These are phyloP conservation scores for Oropetium thomaeum DNA, from an alignment of 176 grass and related monocot species.

Conservation along the genomic window DNA sequence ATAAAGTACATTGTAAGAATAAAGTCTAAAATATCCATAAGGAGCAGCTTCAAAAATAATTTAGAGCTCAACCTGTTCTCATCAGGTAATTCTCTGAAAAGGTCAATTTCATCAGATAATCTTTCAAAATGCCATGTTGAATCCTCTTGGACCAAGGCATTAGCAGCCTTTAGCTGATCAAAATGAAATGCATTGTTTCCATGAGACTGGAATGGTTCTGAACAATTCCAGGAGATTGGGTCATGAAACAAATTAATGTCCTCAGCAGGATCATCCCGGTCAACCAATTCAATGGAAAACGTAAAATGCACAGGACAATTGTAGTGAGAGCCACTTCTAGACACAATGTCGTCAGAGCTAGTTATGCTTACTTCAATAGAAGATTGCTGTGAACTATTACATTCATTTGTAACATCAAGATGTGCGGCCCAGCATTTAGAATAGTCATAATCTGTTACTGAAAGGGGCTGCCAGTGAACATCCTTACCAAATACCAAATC, in stretches of 20 bases:
- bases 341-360: slow-evolving; percentile 47
- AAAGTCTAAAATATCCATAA: slow-evolving; percentile 27
- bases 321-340: slow-evolving; percentile 44
- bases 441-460: slow-evolving; percentile 50
- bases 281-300: slow-evolving; percentile 51
- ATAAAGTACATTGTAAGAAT: slow-evolving; percentile 25
- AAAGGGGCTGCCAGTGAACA: slow-evolving; percentile 67
- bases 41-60: slow-evolving; percentile 2
- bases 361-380: slow-evolving; percentile 54
- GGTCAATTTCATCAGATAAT: slow-evolving; percentile 64
- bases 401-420: slow-evolving; percentile 54
- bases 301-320: slow-evolving; percentile 40
- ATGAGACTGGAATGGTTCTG: slow-evolving; percentile 28
- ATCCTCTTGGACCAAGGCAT: slow-evolving; percentile 33
- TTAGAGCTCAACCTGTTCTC: slow-evolving; percentile 62
- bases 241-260: slow-evolving; percentile 39
- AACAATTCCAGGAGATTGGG: slow-evolving; percentile 57
- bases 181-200: slow-evolving; percentile 31
- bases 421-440: slow-evolving; percentile 67
- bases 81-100: slow-evolving; percentile 74
- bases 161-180: slow-evolving; percentile 42
- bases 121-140: slow-evolving; percentile 73
- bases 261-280: background rate
- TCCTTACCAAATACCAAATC: slow-evolving; percentile 41
- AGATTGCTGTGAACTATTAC: slow-evolving; percentile 31